These are phyloP conservation scores for Phytopythium chamaehyphon DNA, from an alignment of 352 stramenopile species.

Conservation along the genomic window DNA sequence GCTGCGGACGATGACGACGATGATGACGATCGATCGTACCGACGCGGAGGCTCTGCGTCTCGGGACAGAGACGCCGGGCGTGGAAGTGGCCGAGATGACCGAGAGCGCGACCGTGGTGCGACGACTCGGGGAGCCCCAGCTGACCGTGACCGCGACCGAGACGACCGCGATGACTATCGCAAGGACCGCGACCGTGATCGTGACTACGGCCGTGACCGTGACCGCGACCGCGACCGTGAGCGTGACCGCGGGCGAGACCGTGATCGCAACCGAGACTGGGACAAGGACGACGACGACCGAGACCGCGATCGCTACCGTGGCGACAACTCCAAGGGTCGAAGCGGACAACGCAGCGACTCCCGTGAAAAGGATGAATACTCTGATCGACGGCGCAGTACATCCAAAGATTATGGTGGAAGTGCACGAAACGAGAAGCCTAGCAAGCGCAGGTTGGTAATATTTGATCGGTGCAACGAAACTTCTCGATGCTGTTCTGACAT, in stretches of 20 bases:
- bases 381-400: constrained; percentile 24
- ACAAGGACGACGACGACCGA: constrained; percentile 23
- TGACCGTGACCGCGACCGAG: constrained; percentile 26
- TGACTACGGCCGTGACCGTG: constrained; percentile 30
- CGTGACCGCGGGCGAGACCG: constrained; percentile 27
- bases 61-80: constrained; percentile 7
- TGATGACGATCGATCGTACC: constrained; percentile 33
- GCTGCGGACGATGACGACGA: constrained; percentile 42
- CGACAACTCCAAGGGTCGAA: constrained; percentile 17
- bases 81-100: constrained; percentile 2
- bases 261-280: constrained; percentile 21
- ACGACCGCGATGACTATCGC: constrained; percentile 13
- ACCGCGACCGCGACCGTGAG: constrained; percentile 19
- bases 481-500: not conserved
- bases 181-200: constrained; percentile 22
- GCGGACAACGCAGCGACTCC: constrained; percentile 10
- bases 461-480: constrained; percentile 3
- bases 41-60: constrained; percentile 8
- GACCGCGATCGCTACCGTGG: constrained; percentile 5
- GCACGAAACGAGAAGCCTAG: constrained; percentile 17
- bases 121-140: too few species aligned
- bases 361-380: constrained; percentile 25
- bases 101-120: constrained; percentile 7
- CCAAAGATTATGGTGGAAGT: constrained; percentile 41
- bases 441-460: constrained; percentile 29